Conservation (phyloP, 2,329 filamentous ascomycete species). For the Penicillium sclerotiorum region DNA sequence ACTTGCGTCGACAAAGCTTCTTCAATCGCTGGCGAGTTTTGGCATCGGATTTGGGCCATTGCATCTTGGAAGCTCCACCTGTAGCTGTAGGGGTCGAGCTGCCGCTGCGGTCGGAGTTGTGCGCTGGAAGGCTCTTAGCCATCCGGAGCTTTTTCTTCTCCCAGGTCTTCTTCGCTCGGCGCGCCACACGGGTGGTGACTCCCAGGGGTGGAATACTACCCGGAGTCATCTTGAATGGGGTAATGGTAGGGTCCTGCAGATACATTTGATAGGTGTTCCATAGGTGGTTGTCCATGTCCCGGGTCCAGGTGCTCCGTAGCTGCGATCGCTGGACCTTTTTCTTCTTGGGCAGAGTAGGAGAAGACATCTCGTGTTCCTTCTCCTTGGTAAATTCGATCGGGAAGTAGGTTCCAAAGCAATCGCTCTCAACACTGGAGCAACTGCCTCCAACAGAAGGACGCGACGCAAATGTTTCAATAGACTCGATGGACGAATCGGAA, state of each 20-base stretch:
- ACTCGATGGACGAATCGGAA: slow-evolving; percentile 66
- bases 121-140: slow-evolving; percentile 8
- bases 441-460: slow-evolving; percentile 61
- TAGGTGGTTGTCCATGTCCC: slow-evolving; percentile 67
- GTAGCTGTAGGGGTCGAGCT: slow-evolving; percentile 51
- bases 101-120: slow-evolving; percentile 42
- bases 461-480: slow-evolving; percentile 59
- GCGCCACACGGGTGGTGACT: slow-evolving; percentile 64
- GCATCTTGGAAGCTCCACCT: slow-evolving; percentile 34
- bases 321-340: slow-evolving; percentile 28
- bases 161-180: slow-evolving; percentile 65
- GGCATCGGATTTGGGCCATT: slow-evolving; percentile 61
- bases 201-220: slow-evolving; percentile 65
- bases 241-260: slow-evolving; percentile 66
- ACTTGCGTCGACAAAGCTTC: slow-evolving; percentile 62
- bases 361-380: slow-evolving; percentile 42
- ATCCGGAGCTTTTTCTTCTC: slow-evolving; percentile 46
- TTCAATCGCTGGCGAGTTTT: slow-evolving; percentile 62
- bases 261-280: slow-evolving; percentile 69
- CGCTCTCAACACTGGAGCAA: slow-evolving; percentile 64
- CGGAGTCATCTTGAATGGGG: slow-evolving; percentile 68
- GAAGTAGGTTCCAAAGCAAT: slow-evolving; percentile 59
- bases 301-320: slow-evolving; percentile 52
- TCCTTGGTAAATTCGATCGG: slow-evolving; percentile 44
- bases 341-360: slow-evolving; percentile 38